Evolutionary conservation across 495 filamentous ascomycete species (phyloP), one percentile per base, ranked within the genome.

Genomic region (Tuber magnatum): DNA sequence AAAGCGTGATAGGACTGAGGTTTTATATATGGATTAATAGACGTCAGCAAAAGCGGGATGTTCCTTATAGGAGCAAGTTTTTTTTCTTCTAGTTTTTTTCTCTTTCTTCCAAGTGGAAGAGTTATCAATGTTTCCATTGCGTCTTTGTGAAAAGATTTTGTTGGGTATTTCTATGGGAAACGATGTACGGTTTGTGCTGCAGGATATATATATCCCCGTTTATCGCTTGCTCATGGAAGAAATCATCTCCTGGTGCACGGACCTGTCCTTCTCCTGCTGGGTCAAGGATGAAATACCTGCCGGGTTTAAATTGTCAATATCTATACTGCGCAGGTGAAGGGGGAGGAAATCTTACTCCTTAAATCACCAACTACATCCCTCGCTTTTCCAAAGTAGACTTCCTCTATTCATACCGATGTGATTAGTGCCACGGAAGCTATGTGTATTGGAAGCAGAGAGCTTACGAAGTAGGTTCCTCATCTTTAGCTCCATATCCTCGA

Each of bases 401-500:
- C 95, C 87, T 98, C 51, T 61, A 32, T 28, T 61, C 51, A 28
- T 12, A 51, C 51, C 51, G 24, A 61, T 28, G 51, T 88, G 89
- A 74, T 74, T 43, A 28, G 78, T 39, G 32, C 16, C 48, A 82
- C 56, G 83, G 80, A 70, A 43, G 40, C 39, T 20, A 18, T 38
- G 5, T 35, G 10, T n/a, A 61, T 35, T 14, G 28, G 51, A 68
- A 14, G 51, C 3, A 14, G n/a, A 61, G 51, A 14, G 51, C n/a
- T 61, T 61, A 61, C 51, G 96, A 83, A 99, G 86, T 84, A 98
- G 84, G 83, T 98, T 99, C 71, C 95, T 90, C 96, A 99, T 99
- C 89, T 97, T 97, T 83, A 97, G 87, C 86, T 99, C 95, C 94
- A 99, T 97, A 86, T 99, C 96, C 86, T 99, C 95, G 69, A 99